These are phyloP conservation scores for Cyberlindnera mycetangii DNA, from an alignment of 805 yeast species.

Conservation along the genomic window DNA sequence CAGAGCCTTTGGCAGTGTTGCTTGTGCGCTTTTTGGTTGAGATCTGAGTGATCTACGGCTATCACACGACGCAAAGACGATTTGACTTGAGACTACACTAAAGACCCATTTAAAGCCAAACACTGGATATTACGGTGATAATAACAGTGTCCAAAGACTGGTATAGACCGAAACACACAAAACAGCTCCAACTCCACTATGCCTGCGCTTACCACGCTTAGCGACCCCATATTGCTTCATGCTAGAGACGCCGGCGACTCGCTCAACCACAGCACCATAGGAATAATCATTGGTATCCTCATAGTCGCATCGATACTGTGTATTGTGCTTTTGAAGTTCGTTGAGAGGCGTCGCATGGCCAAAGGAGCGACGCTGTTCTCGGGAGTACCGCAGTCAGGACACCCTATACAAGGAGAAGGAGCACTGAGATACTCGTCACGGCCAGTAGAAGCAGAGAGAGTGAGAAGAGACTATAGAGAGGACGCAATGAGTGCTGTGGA, in stretches of 20 bases:
- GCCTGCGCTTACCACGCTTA: too few species aligned
- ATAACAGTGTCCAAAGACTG: too few species aligned
- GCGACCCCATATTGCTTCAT: too few species aligned
- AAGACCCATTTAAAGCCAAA: too few species aligned
- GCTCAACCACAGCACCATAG: constrained; percentile 1
- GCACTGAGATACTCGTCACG: neutral
- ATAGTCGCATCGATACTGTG: neutral
- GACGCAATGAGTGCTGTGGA: neutral
- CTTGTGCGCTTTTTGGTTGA: too few species aligned
- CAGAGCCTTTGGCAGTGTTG: too few species aligned
- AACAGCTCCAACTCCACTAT: too few species aligned
- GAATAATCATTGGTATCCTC: neutral
- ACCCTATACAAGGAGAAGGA: neutral
- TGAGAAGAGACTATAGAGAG: neutral
- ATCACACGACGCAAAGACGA: too few species aligned
- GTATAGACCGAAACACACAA: too few species aligned
- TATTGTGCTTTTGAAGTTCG: neutral
- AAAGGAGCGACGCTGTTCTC: neutral
- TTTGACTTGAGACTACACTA: too few species aligned
- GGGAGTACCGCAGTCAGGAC: neutral
- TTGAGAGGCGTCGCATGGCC: neutral
- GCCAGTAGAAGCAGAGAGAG: neutral
- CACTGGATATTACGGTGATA: too few species aligned
- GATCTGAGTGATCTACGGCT: too few species aligned
- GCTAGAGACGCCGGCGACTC: neutral